Evolutionary conservation across 2,329 filamentous ascomycete species (phyloP).

Genomic region (Aureobasidium namibiae): DNA sequence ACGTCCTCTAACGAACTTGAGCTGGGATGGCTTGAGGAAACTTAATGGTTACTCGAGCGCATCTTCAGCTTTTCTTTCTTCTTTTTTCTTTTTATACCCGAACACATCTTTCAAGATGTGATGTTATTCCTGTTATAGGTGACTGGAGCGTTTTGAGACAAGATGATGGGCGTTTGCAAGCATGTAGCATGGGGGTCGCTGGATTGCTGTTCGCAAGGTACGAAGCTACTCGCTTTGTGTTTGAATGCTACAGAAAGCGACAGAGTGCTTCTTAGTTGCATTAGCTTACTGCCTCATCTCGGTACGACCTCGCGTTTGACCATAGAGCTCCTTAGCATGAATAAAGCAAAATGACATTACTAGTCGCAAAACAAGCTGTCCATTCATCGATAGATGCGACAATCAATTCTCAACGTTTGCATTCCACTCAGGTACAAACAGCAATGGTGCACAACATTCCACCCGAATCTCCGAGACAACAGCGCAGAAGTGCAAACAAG

Average conservation of each 20-base stretch:
- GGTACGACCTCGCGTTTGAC: not conserved
- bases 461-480: not conserved
- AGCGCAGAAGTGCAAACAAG: not conserved
- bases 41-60: not conserved
- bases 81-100: constrained; percentile 7
- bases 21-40: not conserved
- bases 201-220: not conserved
- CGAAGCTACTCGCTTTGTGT: not conserved
- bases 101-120: not conserved
- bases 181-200: not conserved
- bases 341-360: not conserved
- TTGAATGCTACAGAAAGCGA: not conserved
- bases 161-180: not conserved
- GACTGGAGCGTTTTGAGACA: not conserved
- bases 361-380: not conserved
- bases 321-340: not conserved
- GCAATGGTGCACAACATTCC: not conserved
- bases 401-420: not conserved
- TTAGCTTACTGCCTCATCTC: not conserved
- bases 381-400: not conserved
- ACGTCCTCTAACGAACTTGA: not conserved
- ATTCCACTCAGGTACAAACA: not conserved
- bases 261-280: not conserved
- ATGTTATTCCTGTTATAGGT: constrained; percentile 5
- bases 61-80: not conserved